Conservation (phyloP, 352 stramenopile genomes). For the Hyaloperonospora arabidopsidis region DNA sequence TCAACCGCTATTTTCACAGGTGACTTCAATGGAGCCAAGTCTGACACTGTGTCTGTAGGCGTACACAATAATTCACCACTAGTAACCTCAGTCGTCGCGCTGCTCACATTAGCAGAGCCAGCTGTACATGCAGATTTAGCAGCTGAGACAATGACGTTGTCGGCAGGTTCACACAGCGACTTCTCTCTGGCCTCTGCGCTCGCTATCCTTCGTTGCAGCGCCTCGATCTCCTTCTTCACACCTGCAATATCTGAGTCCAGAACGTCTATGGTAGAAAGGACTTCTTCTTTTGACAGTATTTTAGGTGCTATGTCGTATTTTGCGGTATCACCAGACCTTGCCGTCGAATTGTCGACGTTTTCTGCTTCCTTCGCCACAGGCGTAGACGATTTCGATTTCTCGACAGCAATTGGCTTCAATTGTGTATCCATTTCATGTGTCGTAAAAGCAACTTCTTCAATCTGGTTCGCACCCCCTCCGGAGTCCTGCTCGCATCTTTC, state of each 20-base stretch:
- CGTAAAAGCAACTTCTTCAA: neutral
- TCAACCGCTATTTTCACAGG: slow-evolving; percentile 57
- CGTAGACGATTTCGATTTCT: neutral
- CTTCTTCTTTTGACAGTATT: slow-evolving; percentile 64
- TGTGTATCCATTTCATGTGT: slow-evolving; percentile 12
- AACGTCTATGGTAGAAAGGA: slow-evolving; percentile 70
- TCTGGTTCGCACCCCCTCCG: neutral
- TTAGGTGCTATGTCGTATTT: slow-evolving; percentile 3
- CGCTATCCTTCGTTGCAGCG: slow-evolving; percentile 38
- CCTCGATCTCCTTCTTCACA: slow-evolving; percentile 66
- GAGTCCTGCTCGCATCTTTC: neutral
- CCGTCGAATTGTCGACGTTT: slow-evolving; percentile 3
- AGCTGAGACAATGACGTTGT: slow-evolving; percentile 32
- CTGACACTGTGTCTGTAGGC: slow-evolving; percentile 6
- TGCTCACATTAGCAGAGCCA: slow-evolving; percentile 2
- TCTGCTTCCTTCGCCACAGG: slow-evolving; percentile 4
- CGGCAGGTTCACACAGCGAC: slow-evolving; percentile 26
- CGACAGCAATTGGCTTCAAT: neutral
- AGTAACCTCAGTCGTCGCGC: slow-evolving; percentile 1
- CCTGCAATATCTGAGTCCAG: slow-evolving; percentile 61
- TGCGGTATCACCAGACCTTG: slow-evolving; percentile 7
- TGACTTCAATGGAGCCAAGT: slow-evolving; percentile 5
- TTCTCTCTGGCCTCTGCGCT: slow-evolving; percentile 49
- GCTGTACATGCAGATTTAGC: slow-evolving; percentile 1
- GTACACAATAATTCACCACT: neutral